Evolutionary conservation across 1,284 basidiomycete species (phyloP).

Genomic region (Ustilago sp.): DNA sequence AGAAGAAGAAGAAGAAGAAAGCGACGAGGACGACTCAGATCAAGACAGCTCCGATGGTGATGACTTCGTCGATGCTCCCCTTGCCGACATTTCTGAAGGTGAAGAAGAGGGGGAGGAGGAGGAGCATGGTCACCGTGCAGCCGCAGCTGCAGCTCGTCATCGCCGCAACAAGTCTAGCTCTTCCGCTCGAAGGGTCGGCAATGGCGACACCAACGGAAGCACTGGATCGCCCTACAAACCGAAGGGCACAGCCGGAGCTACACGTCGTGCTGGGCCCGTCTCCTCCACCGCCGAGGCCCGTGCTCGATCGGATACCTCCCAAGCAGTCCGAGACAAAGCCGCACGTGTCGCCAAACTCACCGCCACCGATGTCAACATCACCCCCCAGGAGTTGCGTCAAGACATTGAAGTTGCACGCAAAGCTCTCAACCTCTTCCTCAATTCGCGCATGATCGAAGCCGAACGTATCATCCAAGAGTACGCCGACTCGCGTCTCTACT

Average conservation of each 20-base stretch:
- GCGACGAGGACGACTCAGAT: conserved; percentile 22
- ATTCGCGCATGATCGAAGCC: conserved; percentile 68
- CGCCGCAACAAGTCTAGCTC: conserved; percentile 39
- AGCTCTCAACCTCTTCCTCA: conserved; percentile 68
- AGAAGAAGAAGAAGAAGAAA: conserved; percentile 7
- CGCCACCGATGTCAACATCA: conserved; percentile 53
- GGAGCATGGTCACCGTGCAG: conserved; percentile 22
- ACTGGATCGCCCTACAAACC: conserved; percentile 27
- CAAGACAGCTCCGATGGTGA: conserved; percentile 49
- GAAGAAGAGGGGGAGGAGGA: conserved; percentile 55
- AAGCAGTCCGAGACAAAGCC: conserved; percentile 58
- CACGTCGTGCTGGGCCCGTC: conserved; percentile 44
- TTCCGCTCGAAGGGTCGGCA: conserved; percentile 10
- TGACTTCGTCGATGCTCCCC: conserved; percentile 58
- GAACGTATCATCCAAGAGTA: conserved; percentile 60
- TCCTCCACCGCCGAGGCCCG: conserved; percentile 42
- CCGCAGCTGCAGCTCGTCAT: conserved; percentile 18
- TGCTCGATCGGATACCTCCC: conserved; percentile 44
- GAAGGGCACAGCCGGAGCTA: conserved; percentile 47
- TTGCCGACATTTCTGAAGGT: conserved; percentile 60
- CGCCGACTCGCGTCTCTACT: conserved; percentile 64
- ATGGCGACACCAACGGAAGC: conserved; percentile 9
- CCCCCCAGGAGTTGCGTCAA: conserved; percentile 45
- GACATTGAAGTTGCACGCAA: conserved; percentile 59
- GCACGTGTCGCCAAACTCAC: conserved; percentile 61